Base-by-base conservation (phyloP, 108 stramenopile genomes). In the Pelagomonas calceolata region DNA sequence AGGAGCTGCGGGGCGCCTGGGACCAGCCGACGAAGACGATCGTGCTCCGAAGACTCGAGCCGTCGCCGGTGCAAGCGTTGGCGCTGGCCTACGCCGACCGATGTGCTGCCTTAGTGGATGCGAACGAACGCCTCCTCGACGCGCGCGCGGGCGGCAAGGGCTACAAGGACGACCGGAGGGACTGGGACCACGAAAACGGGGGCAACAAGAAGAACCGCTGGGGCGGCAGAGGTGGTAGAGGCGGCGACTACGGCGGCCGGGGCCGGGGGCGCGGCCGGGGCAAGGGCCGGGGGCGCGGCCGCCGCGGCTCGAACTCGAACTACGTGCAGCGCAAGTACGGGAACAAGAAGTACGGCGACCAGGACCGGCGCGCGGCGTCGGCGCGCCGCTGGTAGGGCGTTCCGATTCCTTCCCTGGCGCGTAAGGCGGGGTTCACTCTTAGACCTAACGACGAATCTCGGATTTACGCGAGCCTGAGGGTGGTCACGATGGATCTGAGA, bases 21-120 rank as follows among this genome's bases (percentile, higher is more conserved):
- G 96, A 97, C 79, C 92, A 95, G 80, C 92, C 93, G n/a, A 95
- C 98, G 30, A 91, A 92, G 70, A 94, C 95, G 16, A 89, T 97
- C 72, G 93, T 99, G 30, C 71, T 85, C 1, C 79, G 94, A 78
- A 82, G 89, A 45, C 81, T 87, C 43, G 92, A 97, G 66, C 85
- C 92, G 15, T 90, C 87, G 64, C 82, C 84, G 0, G 77, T 99
- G 30, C 98, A 99, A 85, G 69, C 87, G 39, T 87, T 94, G 75
- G 94, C 98, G 14, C 83, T 96, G 34, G 90, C 91, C 75, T 94
- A 89, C 69, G 88, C 95, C 32, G 95, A 96, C 64, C 94, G 92
- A 84, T 89, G 91, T 3, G 82, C 89, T 65, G 68, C 45, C 32
- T 84, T 98, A 35, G 89, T 97, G 34, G 98, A 98, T 75, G 87